phyloP scores from a whole-genome alignment of 2,329 filamentous ascomycete genomes.

The Cryphonectria parasitica region DNA sequence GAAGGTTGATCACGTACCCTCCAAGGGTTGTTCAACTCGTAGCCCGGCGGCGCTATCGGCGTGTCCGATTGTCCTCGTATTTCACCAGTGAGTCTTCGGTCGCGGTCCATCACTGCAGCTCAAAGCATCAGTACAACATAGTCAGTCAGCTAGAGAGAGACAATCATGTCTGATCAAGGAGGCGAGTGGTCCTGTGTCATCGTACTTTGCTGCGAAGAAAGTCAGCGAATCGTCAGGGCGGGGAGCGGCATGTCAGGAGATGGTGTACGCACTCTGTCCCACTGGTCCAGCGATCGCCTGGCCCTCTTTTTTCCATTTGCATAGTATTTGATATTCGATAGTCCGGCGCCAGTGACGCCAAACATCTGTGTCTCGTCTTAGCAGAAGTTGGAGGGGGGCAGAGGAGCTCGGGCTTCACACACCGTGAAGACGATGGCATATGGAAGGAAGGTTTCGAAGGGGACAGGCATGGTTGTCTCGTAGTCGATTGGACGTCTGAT shows the following conservation, averaged over 20 bases:
- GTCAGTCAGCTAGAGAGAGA: neutral
- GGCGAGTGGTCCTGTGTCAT: constrained; percentile 2
- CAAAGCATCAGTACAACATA: constrained; percentile 30
- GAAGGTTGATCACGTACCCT: constrained; percentile 51
- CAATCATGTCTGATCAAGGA: neutral
- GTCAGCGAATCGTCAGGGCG: constrained; percentile 36
- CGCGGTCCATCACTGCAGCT: constrained; percentile 65
- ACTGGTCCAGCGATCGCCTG: constrained; percentile 64
- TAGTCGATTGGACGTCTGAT: constrained; percentile 24
- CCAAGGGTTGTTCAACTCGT: constrained; percentile 67
- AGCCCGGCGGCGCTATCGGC: constrained; percentile 59
- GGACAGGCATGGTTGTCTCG: constrained; percentile 59
- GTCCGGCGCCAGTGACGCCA: constrained; percentile 60
- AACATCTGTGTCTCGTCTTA: constrained; percentile 58
- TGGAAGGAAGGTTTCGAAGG: constrained; percentile 66
- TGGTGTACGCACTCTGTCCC: constrained; percentile 57
- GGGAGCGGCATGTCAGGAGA: neutral
- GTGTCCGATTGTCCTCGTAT: constrained; percentile 62
- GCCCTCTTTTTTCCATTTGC: constrained; percentile 65
- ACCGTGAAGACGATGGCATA: constrained; percentile 68
- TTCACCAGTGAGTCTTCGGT: constrained; percentile 62
- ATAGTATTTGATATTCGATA: constrained; percentile 60
- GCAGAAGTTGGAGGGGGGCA: constrained; percentile 21
- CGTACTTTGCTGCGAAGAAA: constrained; percentile 56
- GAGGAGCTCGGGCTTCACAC: constrained; percentile 38